Evolutionary conservation across 148 eudicot species (phyloP).

Genomic region (Nepenthes gracilis): DNA sequence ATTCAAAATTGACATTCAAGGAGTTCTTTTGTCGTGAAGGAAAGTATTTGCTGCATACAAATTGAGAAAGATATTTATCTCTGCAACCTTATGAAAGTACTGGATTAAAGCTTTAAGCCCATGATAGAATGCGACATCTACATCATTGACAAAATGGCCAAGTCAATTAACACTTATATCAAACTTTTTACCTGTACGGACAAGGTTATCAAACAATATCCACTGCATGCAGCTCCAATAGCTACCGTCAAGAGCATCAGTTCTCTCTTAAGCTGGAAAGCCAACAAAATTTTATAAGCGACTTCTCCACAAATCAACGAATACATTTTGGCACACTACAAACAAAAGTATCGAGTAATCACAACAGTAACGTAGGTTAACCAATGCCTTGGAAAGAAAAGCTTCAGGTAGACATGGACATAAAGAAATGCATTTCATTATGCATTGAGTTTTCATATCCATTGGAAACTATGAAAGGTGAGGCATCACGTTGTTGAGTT

Average conservation of each 20-base stretch:
- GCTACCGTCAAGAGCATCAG: slow-evolving; percentile 65
- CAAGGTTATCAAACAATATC: slow-evolving; percentile 64
- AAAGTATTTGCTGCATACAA: too few species aligned
- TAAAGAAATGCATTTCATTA: too few species aligned
- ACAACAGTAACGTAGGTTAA: not conserved
- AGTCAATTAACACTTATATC: not conserved
- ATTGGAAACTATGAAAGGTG: too few species aligned
- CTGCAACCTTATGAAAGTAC: not conserved
- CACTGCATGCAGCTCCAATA: slow-evolving; percentile 80
- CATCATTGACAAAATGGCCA: not conserved
- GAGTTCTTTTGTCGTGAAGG: too few species aligned
- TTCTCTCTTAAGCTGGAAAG: slow-evolving; percentile 80
- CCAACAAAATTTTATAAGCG: slow-evolving; percentile 3
- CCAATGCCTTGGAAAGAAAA: too few species aligned
- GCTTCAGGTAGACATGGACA: too few species aligned
- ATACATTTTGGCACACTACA: not conserved
- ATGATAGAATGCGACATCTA: not conserved
- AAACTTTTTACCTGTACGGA: slow-evolving; percentile 55
- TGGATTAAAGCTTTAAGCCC: not conserved
- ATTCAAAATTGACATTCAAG: too few species aligned
- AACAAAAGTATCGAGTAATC: not conserved
- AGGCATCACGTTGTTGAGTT: too few species aligned
- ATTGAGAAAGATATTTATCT: too few species aligned
- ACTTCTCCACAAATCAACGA: not conserved
- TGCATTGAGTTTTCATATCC: too few species aligned